Evolutionary conservation across 176 grass and related monocot species (phyloP), one percentile per base, ranked within the genome.

Genomic region (Coix lacrymajobi): DNA sequence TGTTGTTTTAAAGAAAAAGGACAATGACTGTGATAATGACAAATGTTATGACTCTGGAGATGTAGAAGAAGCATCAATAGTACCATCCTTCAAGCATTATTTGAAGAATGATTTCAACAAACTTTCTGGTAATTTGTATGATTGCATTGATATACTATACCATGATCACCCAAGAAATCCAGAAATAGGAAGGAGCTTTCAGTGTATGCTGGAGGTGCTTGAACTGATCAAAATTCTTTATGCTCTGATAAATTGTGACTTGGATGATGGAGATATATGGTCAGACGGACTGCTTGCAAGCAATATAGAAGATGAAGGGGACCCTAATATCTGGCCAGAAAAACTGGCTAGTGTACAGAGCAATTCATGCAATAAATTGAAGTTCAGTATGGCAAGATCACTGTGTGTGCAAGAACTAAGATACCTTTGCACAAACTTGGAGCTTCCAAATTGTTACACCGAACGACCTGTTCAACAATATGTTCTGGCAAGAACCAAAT

Each of bases 371-470:
- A 60, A 76, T 13, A 76, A 60, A 25, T 25, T 15, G 3, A 76
- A 76, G 22, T 76, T 76, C 49, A 52, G 19, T 38, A 3, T 34
- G 36, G 73, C 73, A 39, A 58, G 73, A 39, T 58, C 73, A 26
- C 1, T 76, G 20, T 76, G 51, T 25, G 32, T 76, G 12, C 73
- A 58, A 76, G 51, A 76, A 58, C 37, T 60, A 56, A 36, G 51
- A 24, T 76, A 76, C 56, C 73, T 76, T 22, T 0, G 22, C 8
- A 17, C 11, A 1, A 76, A 58, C 33, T 58, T 76, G 2, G 22
- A 39, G 32, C 73, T 76, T 25, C 51, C 73, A 38, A 37, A 34
- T 76, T 76, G 51, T 82, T 38, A 80, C 79, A 19, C 11, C 16
- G 16, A 8, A 17, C 0, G 2, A n/a, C 3, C 0, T 2, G 38